Evolutionary conservation across 164 flowering plant species (phyloP).

Genomic region (Umbilicus rupestris): DNA sequence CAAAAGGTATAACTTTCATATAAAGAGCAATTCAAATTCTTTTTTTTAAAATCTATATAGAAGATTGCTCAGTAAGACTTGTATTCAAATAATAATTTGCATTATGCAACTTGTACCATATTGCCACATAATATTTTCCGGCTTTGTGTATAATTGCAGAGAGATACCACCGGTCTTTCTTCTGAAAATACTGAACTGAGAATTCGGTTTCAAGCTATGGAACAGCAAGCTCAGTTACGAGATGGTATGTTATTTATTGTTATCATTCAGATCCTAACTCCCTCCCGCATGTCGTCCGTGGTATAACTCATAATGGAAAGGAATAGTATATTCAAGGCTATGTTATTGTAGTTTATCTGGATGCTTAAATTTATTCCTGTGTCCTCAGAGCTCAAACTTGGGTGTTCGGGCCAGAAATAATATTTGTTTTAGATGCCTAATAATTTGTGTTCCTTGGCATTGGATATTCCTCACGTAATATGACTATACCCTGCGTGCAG

Average conservation of each 20-base stretch:
- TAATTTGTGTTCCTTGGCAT: too few species aligned
- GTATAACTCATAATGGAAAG: too few species aligned
- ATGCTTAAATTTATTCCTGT: too few species aligned
- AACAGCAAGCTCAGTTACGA: slow-evolving; percentile 91
- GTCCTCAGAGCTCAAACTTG: too few species aligned
- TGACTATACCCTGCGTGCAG: slow-evolving; percentile 23
- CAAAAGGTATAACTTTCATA: too few species aligned
- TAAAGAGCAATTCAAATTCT: too few species aligned
- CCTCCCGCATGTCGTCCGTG: neutral
- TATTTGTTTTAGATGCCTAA: too few species aligned
- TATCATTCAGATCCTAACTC: neutral
- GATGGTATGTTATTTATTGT: slow-evolving; percentile 50
- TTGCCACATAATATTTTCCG: neutral
- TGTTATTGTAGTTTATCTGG: too few species aligned
- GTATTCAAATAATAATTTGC: neutral
- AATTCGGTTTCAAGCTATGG: slow-evolving; percentile 93
- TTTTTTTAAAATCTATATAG: neutral
- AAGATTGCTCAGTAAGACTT: neutral
- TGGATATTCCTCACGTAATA: too few species aligned
- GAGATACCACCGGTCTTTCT: slow-evolving; percentile 72
- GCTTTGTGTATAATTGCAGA: slow-evolving; percentile 27
- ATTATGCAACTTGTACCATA: neutral
- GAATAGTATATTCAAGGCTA: too few species aligned
- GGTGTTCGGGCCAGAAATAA: too few species aligned
- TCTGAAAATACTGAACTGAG: slow-evolving; percentile 85